Evolutionary conservation across 257 asterid species (phyloP).

Genomic region (Gardenia jasminoides): DNA sequence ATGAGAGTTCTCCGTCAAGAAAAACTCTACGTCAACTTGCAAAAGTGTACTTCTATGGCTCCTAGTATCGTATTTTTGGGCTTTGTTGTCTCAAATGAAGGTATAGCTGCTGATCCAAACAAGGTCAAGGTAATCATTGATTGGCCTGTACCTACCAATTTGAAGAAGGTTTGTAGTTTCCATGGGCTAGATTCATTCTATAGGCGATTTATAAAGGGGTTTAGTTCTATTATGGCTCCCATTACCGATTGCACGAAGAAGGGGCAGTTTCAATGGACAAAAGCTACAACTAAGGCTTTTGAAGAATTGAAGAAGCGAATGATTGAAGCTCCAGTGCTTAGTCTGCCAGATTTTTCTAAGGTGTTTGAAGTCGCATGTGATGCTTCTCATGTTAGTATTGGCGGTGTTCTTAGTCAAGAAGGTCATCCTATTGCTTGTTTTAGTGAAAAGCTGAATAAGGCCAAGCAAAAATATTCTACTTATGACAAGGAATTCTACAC

Average conservation of each 20-base stretch:
- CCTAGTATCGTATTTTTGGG: not conserved
- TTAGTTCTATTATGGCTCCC: not conserved
- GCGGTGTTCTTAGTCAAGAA: conserved; percentile 9
- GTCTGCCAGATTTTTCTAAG: not conserved
- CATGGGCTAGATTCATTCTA: not conserved
- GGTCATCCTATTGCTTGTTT: not conserved
- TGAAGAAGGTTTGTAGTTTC: not conserved
- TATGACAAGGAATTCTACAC: too few relatives aligned
- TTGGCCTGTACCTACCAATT: not conserved
- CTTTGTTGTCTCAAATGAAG: not conserved
- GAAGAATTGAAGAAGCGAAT: not conserved
- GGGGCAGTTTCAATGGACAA: not conserved
- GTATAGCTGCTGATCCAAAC: not conserved
- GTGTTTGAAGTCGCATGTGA: conserved; percentile 16
- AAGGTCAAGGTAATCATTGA: not conserved
- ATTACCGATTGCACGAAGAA: not conserved
- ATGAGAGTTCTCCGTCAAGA: not conserved
- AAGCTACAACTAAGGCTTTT: not conserved
- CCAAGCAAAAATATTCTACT: not conserved
- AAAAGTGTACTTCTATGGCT: not conserved
- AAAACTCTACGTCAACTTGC: too few relatives aligned
- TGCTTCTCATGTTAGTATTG: conserved; percentile 2
- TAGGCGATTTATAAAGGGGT: not conserved
- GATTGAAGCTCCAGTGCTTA: not conserved
- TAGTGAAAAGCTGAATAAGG: conserved; percentile 3